Base-by-base conservation (phyloP, 192 early-diverging fungal species). In the Coemansia sp. region DNA sequence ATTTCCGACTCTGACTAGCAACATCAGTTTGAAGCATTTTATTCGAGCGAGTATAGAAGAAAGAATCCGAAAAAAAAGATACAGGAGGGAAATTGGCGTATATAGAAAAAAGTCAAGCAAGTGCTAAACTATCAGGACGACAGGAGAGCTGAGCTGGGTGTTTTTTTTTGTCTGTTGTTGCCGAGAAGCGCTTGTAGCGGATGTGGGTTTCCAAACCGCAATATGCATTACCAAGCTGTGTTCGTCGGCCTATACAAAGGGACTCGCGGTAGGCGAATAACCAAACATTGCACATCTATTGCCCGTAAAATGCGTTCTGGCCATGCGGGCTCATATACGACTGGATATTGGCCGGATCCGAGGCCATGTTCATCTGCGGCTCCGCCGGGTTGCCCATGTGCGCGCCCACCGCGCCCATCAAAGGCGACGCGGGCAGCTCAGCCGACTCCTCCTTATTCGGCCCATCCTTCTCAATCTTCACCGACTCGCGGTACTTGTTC, bases 401-500 rank as follows among this genome's bases (percentile, higher is more conserved):
- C 3, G 60, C 64, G n/a, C 47, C 45, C 5, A 42, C n/a, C n/a
- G n/a, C n/a, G n/a, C n/a, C n/a, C n/a, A n/a, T 9, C 35, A 62
- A 48, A 11, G 64, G 70, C 58, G 66, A 65, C 18, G 47, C 54
- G 9, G 46, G 48, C 52, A 52, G 48, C 2, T 29, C 71, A 1
- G 28, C 63, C 2, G 60, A 42, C 21, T 42, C 59, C 16, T 73
- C 72, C 62, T 65, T 71, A 2, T 44, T 21, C 24, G 61, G 50
- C 6, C 46, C 61, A 21, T 82, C 76, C 55, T 79, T 75, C 12
- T 82, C 81, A 19, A 76, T 54, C 61, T 81, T 81, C 18, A 64
- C 65, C 24, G 72, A 71, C 46, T 95, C 92, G 22, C 94, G 81
- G 71, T 97, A 97, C 69, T 93, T 93, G 44, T 80, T 56, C 30